Evolutionary conservation across 305 asterid genomes (phyloP), one percentile per base, ranked within the genome.

Genomic region (Fraxinus paxiana): DNA sequence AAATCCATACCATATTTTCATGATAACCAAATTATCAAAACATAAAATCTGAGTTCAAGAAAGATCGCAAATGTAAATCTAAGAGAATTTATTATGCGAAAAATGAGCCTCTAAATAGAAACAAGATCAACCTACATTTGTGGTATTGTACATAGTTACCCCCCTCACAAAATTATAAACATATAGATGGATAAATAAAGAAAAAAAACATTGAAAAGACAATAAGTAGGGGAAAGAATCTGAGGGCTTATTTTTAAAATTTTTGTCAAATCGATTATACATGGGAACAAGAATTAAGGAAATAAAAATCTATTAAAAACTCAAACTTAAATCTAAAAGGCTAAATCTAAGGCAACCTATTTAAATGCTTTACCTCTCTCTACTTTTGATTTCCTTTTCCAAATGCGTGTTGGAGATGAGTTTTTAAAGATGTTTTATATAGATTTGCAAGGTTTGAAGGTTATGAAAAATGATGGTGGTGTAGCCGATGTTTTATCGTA

Each of bases 341-440:
- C 85, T 84, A 90, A 89, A 90, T 90, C 92, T 84, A 89, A 75
- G 83, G 83, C 82, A 85, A 78, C 83, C 91, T 83, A 80, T 65
- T 81, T 63, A 80, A 79, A 82, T 54, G 89, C 76, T 73, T 78
- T 86, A 75, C 83, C 84, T 82, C 85, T 76, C 74, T 20, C 69
- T 4, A 80, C 80, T 78, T 86, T 88, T 82, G 76, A 80, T 83
- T 85, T 78, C 65, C 65, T 17, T 54, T 54, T 17, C 65, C 65
- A 54, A 54, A 54, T 54, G 26, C 26, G 65, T 54, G 65, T 54
- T 54, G 65, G 65, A 54, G 65, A 18, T 54, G 26, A 6, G 65
- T 0, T 54, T 54, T 54, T 54, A 54, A 54, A 54, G 65, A 54
- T 54, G 20, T 54, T 54, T 18, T 17, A 6, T 17, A 54, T 54